Evolutionary conservation across 192 early-diverging fungal species (phyloP).

Genomic region (Gorgonomyces haynaldii): DNA sequence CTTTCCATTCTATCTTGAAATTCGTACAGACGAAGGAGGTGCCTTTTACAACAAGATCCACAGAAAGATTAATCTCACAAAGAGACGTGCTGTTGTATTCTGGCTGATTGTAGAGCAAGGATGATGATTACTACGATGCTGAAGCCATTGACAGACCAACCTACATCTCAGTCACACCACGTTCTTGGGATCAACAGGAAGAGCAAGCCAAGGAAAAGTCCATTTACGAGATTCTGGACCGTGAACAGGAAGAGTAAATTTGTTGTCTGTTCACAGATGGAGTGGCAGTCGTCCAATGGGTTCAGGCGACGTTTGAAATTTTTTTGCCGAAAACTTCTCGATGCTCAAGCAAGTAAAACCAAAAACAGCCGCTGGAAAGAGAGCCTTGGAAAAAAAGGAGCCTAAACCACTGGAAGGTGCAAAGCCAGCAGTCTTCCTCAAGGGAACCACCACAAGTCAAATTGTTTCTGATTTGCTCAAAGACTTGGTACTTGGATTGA

Average conservation of each 20-base stretch:
- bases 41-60: slow-evolving; percentile 6
- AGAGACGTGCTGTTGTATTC: slow-evolving; percentile 1
- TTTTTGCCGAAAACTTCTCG: too few species aligned
- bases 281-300: too few species aligned
- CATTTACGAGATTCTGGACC: too few species aligned
- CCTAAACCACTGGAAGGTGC: slow-evolving; percentile 82
- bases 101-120: slow-evolving; percentile 1
- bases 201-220: too few species aligned
- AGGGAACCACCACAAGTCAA: slow-evolving; percentile 75
- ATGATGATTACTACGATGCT: neutral
- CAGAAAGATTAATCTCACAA: slow-evolving; percentile 1
- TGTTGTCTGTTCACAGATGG: too few species aligned
- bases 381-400: slow-evolving; percentile 75
- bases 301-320: too few species aligned
- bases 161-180: too few species aligned
- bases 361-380: slow-evolving; percentile 78
- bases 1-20: slow-evolving; percentile 5
- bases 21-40: slow-evolving; percentile 6
- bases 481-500: slow-evolving; percentile 57
- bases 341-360: too few species aligned
- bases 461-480: slow-evolving; percentile 71
- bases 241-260: too few species aligned
- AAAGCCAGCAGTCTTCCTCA: slow-evolving; percentile 83
- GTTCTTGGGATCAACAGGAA: too few species aligned
- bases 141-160: slow-evolving; percentile 2